Base-by-base conservation (phyloP, 164 flowering plant genomes). In the Vitis vinifera region DNA sequence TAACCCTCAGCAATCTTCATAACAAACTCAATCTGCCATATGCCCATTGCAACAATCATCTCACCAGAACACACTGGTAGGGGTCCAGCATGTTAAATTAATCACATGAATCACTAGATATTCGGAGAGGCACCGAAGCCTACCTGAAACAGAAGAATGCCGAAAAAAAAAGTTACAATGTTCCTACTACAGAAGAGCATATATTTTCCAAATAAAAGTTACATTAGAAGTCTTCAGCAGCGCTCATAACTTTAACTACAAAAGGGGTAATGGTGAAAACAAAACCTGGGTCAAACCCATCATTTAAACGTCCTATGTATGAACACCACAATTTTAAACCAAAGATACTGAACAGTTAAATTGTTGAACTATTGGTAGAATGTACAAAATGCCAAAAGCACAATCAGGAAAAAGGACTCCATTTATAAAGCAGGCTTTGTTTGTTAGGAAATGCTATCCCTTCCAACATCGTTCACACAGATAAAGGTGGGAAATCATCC, bases 401-500 rank as follows among this genome's bases (percentile, higher is more conserved):
- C 56, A 31, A 44, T 47, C 47, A 51, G 53, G 44, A 30, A 55
- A 30, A 48, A 55, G 14, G 47, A 55, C 51, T 51, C 37, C 64
- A 47, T 55, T 12, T 11, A 30, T 16, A 37, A 47, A 63, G 50
- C 57, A 44, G 64, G 67, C 66, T 0, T 62, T 51, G 58, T 55
- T 51, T 55, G 77, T 73, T 78, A 73, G 79, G 63, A 67, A 65
- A 56, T 63, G 50, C 73, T 11, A 68, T 68, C 64, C 55, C 61
- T 63, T 47, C 70, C 74, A 31, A 14, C 51, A 51, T 29, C 63
- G 12, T 16, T 86, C 83, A 84, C 51, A 29, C 29, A 1, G 87
- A 77, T 68, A 89, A 73, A 63, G 91, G 91, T 3, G 93, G 92
- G 75, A 88, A 88, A 58, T 88, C 92, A 8, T 78, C 86, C 61